These are phyloP conservation scores for Trifolium dubium DNA, from an alignment of 306 rosid genomes.

Conservation along the genomic window DNA sequence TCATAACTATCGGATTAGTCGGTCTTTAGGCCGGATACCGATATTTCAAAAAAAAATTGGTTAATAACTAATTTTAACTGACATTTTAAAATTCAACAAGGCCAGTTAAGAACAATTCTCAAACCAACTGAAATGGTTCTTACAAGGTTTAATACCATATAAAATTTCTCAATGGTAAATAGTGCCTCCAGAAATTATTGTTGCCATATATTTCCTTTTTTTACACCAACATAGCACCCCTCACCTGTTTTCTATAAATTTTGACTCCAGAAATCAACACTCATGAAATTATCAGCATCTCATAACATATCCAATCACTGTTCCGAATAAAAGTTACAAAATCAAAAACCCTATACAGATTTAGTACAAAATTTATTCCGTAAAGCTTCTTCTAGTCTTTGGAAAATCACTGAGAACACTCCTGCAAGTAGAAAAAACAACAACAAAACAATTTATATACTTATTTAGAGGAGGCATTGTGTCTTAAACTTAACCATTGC, in stretches of 20 bases:
- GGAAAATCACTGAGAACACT: no score
- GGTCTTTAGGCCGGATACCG: no score
- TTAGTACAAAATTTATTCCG: slow-evolving; percentile 56
- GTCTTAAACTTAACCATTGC: slow-evolving; percentile 8
- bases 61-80: no score
- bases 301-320: slow-evolving; percentile 3
- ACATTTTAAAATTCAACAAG: neutral
- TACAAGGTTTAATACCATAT: neutral
- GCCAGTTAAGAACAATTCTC: neutral
- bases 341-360: slow-evolving; percentile 31
- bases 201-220: slow-evolving; percentile 3
- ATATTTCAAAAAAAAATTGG: no score
- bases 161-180: slow-evolving; percentile 18
- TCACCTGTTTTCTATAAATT: slow-evolving; percentile 24
- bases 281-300: slow-evolving; percentile 13
- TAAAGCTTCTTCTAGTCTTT: slow-evolving; percentile 63
- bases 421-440: no score
- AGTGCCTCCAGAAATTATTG: neutral
- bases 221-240: slow-evolving; percentile 9
- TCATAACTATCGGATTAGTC: no score
- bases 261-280: neutral
- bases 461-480: slow-evolving; percentile 21
- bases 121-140: slow-evolving; percentile 27
- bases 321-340: slow-evolving; percentile 26
- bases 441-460: no score